Evolutionary conservation across 176 grass and related monocot species (phyloP).

Genomic region (Oryza australiensis): DNA sequence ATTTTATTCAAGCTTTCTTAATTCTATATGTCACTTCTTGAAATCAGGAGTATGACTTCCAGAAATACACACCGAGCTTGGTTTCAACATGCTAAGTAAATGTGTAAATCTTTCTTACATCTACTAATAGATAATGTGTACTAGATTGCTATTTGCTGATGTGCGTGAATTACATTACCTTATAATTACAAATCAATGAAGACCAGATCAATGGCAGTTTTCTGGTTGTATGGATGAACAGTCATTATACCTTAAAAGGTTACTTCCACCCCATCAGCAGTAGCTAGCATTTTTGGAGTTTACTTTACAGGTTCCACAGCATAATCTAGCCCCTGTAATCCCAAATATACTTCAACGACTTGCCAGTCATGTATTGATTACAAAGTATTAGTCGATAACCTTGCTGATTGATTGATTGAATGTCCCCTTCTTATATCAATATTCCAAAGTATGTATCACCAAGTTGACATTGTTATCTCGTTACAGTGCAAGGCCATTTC

Average conservation of each 20-base stretch:
- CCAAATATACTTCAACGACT: not conserved
- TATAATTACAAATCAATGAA: not conserved
- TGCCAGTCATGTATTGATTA: not conserved
- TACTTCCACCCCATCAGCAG: not conserved
- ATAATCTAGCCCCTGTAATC: not conserved
- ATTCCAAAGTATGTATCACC: not conserved
- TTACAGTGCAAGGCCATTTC: slow-evolving; percentile 16
- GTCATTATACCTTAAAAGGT: not conserved
- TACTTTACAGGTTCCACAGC: not conserved
- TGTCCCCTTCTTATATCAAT: slow-evolving; percentile 14
- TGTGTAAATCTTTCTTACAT: not conserved
- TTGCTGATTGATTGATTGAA: slow-evolving; percentile 20
- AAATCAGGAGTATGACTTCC: not conserved
- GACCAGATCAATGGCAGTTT: not conserved
- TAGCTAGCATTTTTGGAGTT: not conserved
- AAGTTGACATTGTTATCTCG: slow-evolving; percentile 36
- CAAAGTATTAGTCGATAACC: not conserved
- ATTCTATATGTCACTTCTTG: slow-evolving; percentile 4
- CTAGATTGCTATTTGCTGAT: not conserved
- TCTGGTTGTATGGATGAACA: not conserved
- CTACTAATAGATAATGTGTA: not conserved
- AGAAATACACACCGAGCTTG: not conserved
- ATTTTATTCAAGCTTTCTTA: not conserved
- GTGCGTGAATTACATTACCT: not conserved
- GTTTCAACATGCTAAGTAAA: not conserved